Percentiles rank a stretch among this genome's conserved stretches.
phyloP scores from a whole-genome alignment of 768 basidiomycete species.

The Termitomyces sp. region DNA sequence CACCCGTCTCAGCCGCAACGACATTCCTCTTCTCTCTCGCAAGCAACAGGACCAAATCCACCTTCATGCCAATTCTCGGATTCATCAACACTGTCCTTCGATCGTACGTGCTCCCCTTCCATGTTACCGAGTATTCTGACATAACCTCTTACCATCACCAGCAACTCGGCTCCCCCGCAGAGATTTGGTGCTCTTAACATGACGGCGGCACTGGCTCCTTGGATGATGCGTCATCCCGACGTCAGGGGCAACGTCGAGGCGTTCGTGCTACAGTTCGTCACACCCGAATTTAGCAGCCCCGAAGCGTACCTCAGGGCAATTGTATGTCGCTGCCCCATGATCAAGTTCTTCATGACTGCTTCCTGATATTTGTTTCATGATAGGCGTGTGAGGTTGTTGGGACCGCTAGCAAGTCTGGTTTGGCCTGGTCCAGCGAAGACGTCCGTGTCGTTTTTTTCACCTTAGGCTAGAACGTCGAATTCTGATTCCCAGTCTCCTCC shows the following conservation, averaged over 20 bases:
- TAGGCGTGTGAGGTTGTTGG: slow-evolving; percentile 82
- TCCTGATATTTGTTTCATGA: slow-evolving; percentile 4
- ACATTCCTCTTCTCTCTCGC: slow-evolving; percentile 78
- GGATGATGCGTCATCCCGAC: slow-evolving; percentile 83
- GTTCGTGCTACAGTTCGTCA: slow-evolving; percentile 71
- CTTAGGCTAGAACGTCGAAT: not conserved
- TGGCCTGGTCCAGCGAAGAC: slow-evolving; percentile 64
- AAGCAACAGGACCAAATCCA: slow-evolving; percentile 75
- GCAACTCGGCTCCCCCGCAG: slow-evolving; percentile 52
- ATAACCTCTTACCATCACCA: slow-evolving; percentile 7
- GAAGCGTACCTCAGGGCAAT: slow-evolving; percentile 78
- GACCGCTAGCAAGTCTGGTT: slow-evolving; percentile 64
- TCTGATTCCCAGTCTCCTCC: not conserved
- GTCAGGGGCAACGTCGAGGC: slow-evolving; percentile 75
- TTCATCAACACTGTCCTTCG: slow-evolving; percentile 75
- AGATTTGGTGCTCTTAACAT: slow-evolving; percentile 86
- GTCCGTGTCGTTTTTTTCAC: slow-evolving; percentile 29
- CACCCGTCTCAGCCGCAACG: slow-evolving; percentile 75
- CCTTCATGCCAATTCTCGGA: slow-evolving; percentile 75
- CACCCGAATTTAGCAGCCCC: slow-evolving; percentile 62
- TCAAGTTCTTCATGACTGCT: not conserved
- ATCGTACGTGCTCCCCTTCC: slow-evolving; percentile 39
- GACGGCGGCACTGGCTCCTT: slow-evolving; percentile 68
- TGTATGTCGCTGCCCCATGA: slow-evolving; percentile 42
- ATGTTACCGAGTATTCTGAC: not conserved